Percentiles rank a stretch among this genome's conserved stretches.
Conservation (phyloP, 805 yeast species). For the Kregervanrija delftensis region DNA sequence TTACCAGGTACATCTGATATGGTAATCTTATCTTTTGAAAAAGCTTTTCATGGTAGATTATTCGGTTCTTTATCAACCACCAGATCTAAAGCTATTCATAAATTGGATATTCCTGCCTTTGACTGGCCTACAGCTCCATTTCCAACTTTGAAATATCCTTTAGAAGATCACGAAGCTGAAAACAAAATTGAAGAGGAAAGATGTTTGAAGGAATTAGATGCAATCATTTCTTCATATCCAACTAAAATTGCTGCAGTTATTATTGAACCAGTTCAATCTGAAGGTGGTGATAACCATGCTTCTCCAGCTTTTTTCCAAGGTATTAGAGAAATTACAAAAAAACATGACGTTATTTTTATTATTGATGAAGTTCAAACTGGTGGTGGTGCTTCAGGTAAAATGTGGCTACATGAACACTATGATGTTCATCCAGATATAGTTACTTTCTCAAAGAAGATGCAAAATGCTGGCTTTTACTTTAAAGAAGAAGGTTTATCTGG, state of each 20-base stretch:
- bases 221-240: slow-evolving; percentile 32
- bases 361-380: slow-evolving; percentile 74
- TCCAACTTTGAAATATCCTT: slow-evolving; percentile 81
- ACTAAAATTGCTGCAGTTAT: slow-evolving; percentile 45
- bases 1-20: slow-evolving; percentile 47
- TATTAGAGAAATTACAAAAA: slow-evolving; percentile 51
- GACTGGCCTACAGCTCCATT: slow-evolving; percentile 57
- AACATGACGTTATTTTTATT: slow-evolving; percentile 52
- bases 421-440: slow-evolving; percentile 60
- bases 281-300: slow-evolving; percentile 74
- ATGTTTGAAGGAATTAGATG: slow-evolving; percentile 39
- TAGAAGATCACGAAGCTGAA: slow-evolving; percentile 53
- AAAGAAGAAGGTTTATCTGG: slow-evolving; percentile 53
- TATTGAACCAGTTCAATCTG: slow-evolving; percentile 61
- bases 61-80: slow-evolving; percentile 52
- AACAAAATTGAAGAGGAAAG: slow-evolving; percentile 42
- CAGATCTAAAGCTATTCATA: slow-evolving; percentile 50
- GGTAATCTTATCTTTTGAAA: slow-evolving; percentile 47
- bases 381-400: slow-evolving; percentile 64
- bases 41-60: slow-evolving; percentile 51
- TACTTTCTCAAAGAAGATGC: slow-evolving; percentile 67
- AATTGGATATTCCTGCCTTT: slow-evolving; percentile 54
- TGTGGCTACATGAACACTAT: slow-evolving; percentile 72
- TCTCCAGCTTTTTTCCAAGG: slow-evolving; percentile 55
- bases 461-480: slow-evolving; percentile 67